Conservation (phyloP, 1,139 yeast species). For the Protomyces arabidopsidicola region DNA sequence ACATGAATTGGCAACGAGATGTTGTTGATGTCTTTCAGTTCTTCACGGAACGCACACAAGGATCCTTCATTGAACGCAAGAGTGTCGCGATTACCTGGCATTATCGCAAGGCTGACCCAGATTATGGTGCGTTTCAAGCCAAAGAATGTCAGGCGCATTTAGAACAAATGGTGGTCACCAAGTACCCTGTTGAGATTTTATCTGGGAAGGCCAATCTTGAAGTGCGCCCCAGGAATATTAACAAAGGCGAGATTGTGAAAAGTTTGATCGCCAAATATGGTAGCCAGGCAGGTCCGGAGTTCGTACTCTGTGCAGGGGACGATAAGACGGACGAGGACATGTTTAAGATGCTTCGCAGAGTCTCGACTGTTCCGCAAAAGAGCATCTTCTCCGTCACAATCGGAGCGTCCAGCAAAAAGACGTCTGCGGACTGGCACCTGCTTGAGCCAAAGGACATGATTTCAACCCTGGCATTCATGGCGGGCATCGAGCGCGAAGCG, state of each 20-base stretch:
- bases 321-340: slow-evolving; percentile 94
- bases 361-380: slow-evolving; percentile 45
- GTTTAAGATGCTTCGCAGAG: slow-evolving; percentile 68
- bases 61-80: slow-evolving; percentile 78
- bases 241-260: slow-evolving; percentile 93
- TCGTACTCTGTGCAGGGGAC: slow-evolving; percentile 86
- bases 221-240: slow-evolving; percentile 87
- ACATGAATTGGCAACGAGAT: slow-evolving; percentile 89
- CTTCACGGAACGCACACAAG: slow-evolving; percentile 86
- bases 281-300: slow-evolving; percentile 64
- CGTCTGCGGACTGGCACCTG: slow-evolving; percentile 83
- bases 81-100: slow-evolving; percentile 98
- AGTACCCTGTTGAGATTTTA: slow-evolving; percentile 93
- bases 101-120: slow-evolving; percentile 91
- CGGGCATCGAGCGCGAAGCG: slow-evolving; percentile 15
- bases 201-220: slow-evolving; percentile 94
- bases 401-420: slow-evolving; percentile 87
- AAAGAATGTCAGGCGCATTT: slow-evolving; percentile 63
- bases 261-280: slow-evolving; percentile 50
- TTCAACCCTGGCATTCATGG: slow-evolving; percentile 10
- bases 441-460: slow-evolving; percentile 75
- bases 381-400: slow-evolving; percentile 79
- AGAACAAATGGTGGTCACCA: slow-evolving; percentile 54
- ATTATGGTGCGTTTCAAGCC: slow-evolving; percentile 82
- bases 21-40: slow-evolving; percentile 69